phyloP scores from a whole-genome alignment of 371 early-diverging fungal species.

The Amoeboaphelidium protococcarum region DNA sequence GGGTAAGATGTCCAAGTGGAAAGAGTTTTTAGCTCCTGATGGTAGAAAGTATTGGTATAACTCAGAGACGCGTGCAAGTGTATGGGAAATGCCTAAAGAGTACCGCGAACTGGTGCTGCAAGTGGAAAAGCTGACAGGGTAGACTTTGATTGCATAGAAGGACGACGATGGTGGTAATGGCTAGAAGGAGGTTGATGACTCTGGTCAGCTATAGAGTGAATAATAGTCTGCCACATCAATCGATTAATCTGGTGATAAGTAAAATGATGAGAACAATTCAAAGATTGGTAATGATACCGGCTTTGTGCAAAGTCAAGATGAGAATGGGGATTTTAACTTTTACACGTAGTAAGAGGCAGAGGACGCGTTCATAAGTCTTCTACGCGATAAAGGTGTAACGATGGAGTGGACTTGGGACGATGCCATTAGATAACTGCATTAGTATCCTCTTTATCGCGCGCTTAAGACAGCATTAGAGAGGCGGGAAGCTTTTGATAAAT shows the following conservation, averaged over 20 bases:
- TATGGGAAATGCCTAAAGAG: conserved; percentile 62
- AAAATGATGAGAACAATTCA: conserved; percentile 14
- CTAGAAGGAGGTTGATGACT: conserved; percentile 1
- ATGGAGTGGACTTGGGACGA: conserved; percentile 73
- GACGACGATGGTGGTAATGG: background rate
- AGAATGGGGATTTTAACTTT: conserved; percentile 20
- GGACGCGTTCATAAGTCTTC: conserved; percentile 38
- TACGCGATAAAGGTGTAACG: conserved; percentile 41
- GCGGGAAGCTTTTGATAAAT: conserved; percentile 31
- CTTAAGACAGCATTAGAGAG: conserved; percentile 48
- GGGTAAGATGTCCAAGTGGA: conserved; percentile 25
- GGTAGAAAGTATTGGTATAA: conserved; percentile 77
- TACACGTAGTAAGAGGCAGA: conserved; percentile 55
- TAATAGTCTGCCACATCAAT: conserved; percentile 2
- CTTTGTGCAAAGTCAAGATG: background rate
- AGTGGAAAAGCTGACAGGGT: background rate
- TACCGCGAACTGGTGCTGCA: conserved; percentile 22
- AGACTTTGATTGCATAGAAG: background rate
- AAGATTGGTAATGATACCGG: background rate
- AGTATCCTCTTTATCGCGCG: conserved; percentile 54
- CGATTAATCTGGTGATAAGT: background rate
- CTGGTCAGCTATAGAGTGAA: conserved; percentile 3
- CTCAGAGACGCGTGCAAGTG: conserved; percentile 42
- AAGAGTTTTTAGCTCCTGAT: conserved; percentile 46
- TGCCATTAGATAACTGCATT: conserved; percentile 52